phyloP scores from a whole-genome alignment of 2,329 filamentous ascomycete genomes.

The Lasiodiplodia sp. region DNA sequence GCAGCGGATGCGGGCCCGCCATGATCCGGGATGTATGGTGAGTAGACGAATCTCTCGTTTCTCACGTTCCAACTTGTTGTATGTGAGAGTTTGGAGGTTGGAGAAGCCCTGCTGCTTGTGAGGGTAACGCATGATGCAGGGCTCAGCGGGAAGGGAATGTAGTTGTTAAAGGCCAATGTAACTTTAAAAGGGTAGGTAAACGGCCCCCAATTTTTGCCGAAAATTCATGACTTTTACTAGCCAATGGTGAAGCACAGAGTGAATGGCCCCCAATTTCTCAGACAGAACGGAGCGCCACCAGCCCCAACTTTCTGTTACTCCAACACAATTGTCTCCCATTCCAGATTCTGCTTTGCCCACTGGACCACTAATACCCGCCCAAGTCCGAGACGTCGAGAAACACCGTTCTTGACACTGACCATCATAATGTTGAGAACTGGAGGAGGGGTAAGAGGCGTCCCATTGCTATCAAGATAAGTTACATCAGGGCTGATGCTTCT shows the following conservation, averaged over 20 bases:
- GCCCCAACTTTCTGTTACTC: neutral
- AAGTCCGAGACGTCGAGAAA: neutral
- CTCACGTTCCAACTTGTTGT: neutral
- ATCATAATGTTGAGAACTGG: neutral
- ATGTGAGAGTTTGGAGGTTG: neutral
- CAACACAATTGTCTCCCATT: neutral
- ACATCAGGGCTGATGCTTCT: neutral
- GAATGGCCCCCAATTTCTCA: too few relatives aligned
- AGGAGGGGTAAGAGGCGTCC: neutral
- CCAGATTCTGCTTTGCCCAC: neutral
- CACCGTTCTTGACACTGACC: neutral
- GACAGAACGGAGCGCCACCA: too few relatives aligned
- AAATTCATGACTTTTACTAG: too few relatives aligned
- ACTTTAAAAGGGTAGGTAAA: too few relatives aligned
- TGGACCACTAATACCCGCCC: neutral
- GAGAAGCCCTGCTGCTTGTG: too few relatives aligned
- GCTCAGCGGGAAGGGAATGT: too few relatives aligned
- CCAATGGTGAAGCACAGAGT: too few relatives aligned
- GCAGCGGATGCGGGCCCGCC: neutral
- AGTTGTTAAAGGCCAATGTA: too few relatives aligned
- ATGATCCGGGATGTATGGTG: neutral
- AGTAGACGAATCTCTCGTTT: neutral
- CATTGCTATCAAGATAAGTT: neutral
- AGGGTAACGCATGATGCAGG: too few relatives aligned
- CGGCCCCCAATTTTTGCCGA: too few relatives aligned